A percentile compares a stretch with the other conserved stretches of the same genome.
Evolutionary conservation across 2,329 filamentous ascomycete species (phyloP).

Genomic region (Diaporthe sp.): DNA sequence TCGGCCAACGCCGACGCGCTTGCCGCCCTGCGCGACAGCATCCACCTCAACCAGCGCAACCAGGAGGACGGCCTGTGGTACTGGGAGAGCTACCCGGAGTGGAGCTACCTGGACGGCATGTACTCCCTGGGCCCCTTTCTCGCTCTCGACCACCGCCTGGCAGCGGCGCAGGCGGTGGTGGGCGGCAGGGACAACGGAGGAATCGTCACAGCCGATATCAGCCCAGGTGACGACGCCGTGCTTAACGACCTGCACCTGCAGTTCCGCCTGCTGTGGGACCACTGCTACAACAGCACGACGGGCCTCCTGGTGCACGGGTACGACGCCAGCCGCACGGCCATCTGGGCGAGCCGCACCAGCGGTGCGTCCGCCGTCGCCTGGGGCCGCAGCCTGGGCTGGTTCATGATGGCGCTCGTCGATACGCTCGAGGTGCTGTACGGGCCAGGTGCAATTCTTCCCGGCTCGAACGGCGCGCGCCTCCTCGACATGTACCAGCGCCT

Average conservation of each 20-base stretch:
- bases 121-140: slow-evolving; percentile 55
- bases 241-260: slow-evolving; percentile 59
- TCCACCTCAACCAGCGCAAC: slow-evolving; percentile 41
- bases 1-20: not conserved
- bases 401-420: slow-evolving; percentile 47
- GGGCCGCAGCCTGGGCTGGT: slow-evolving; percentile 59
- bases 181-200: no score
- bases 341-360: slow-evolving; percentile 61
- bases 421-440: slow-evolving; percentile 49
- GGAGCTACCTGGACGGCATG: slow-evolving; percentile 65
- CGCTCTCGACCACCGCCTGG: slow-evolving; percentile 48
- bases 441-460: no score
- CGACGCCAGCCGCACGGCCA: slow-evolving; percentile 58
- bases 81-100: slow-evolving; percentile 55
- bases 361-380: slow-evolving; percentile 65
- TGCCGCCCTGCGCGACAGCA: not conserved
- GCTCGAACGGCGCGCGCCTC: no score
- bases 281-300: slow-evolving; percentile 53
- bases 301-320: slow-evolving; percentile 65
- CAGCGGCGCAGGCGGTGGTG: not conserved
- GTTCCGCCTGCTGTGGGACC: slow-evolving; percentile 56
- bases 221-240: not conserved
- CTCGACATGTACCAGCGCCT: not conserved
- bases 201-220: no score
- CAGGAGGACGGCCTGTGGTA: slow-evolving; percentile 49